These are phyloP conservation scores for Pseudotsuga menziesii DNA, from an alignment of 75 land plant species.

Conservation along the genomic window DNA sequence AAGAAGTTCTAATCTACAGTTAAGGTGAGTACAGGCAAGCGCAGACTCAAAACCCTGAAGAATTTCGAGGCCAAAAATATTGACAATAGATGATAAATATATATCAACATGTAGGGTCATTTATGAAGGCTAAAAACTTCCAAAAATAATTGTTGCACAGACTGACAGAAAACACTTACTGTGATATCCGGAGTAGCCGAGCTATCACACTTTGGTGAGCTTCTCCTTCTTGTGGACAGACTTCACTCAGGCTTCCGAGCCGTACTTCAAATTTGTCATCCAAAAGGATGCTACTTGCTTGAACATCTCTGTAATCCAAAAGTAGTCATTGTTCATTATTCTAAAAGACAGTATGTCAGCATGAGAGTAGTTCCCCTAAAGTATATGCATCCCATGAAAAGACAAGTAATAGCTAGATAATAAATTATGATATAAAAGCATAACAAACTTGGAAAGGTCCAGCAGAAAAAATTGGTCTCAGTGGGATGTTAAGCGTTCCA, in stretches of 20 bases:
- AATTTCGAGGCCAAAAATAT: neutral
- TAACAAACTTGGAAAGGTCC: neutral
- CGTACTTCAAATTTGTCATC: conserved; percentile 97
- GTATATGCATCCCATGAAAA: neutral
- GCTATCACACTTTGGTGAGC: conserved; percentile 64
- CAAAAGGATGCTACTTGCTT: conserved; percentile 93
- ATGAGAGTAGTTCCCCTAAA: neutral
- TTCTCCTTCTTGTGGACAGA: conserved; percentile 80
- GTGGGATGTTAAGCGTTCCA: neutral
- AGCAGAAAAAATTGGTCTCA: neutral
- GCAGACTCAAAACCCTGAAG: neutral
- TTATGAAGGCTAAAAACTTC: neutral
- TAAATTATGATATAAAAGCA: no score
- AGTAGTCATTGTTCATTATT: neutral
- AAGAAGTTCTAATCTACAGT: no score
- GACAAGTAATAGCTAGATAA: no score
- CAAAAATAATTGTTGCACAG: neutral
- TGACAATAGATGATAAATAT: neutral
- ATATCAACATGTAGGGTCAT: neutral
- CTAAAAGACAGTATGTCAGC: neutral
- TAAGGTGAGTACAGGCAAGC: neutral
- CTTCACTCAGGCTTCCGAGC: conserved; percentile 81
- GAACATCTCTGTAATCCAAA: conserved; percentile 63
- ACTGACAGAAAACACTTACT: conserved; percentile 46
- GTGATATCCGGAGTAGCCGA: conserved; percentile 73